phyloP scores from a whole-genome alignment of 371 early-diverging fungal species.

The Zychaea mexicana region DNA sequence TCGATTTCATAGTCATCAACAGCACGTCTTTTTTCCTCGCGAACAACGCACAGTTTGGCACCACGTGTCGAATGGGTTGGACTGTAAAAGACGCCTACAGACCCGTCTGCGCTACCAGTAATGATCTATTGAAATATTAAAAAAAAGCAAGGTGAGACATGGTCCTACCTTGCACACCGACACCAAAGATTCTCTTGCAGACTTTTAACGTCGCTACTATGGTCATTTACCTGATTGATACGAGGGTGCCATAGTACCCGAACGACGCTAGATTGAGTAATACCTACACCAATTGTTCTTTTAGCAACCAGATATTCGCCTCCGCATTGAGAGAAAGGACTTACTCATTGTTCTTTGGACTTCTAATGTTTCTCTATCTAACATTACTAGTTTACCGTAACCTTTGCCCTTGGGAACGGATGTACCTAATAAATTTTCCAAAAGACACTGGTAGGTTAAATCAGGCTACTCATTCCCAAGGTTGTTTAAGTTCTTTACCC shows the following conservation, averaged over 20 bases:
- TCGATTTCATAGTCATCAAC: slow-evolving; percentile 70
- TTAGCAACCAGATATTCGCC: background rate
- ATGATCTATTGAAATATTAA: slow-evolving; percentile 52
- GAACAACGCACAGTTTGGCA: slow-evolving; percentile 71
- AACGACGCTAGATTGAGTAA: slow-evolving; percentile 71
- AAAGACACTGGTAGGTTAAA: background rate
- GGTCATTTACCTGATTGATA: slow-evolving; percentile 73
- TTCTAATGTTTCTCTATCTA: slow-evolving; percentile 72
- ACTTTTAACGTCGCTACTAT: background rate
- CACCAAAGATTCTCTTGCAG: no score
- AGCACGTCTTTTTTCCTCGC: slow-evolving; percentile 65
- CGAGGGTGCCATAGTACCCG: slow-evolving; percentile 85
- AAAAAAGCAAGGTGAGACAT: background rate
- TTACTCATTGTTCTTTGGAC: slow-evolving; percentile 56
- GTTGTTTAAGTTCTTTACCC: slow-evolving; percentile 31
- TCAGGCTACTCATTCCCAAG: background rate
- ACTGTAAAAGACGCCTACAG: slow-evolving; percentile 78
- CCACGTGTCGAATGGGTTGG: slow-evolving; percentile 74
- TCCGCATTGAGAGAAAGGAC: background rate
- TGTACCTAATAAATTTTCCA: slow-evolving; percentile 37
- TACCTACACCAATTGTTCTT: slow-evolving; percentile 23
- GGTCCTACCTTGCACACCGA: no score
- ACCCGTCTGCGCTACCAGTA: slow-evolving; percentile 78
- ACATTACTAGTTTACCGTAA: slow-evolving; percentile 67
- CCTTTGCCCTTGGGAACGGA: slow-evolving; percentile 74